Evolutionary conservation across 768 basidiomycete species (phyloP), one percentile per base, ranked within the genome.

Genomic region (Galerina marginata): DNA sequence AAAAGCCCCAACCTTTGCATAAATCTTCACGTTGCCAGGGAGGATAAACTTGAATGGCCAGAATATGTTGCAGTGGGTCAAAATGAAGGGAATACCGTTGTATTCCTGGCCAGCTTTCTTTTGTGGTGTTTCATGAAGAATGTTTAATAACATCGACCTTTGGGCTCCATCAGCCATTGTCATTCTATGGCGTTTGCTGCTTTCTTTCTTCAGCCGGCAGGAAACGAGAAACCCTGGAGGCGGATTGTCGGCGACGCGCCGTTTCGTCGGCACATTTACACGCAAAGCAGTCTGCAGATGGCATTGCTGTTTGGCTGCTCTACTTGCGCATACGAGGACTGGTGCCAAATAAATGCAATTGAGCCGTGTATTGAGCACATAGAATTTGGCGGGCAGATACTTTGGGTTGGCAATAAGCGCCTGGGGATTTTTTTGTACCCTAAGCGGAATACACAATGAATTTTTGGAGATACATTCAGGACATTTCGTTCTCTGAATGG

Each of bases 321-420:
- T 15, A 7, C 37, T 9, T 23, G 37, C 11, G 45, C 56, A 1
- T 66, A 66, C 42, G n/a, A 44, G 26, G 54, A 15, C 6, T 66
- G 60, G 59, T 56, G 45, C 16, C 49, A 50, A 9, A n/a, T 48
- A 15, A 51, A 52, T 45, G 40, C 47, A 9, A 43, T 52, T 1
- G 44, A 54, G 12, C 54, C 60, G 15, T n/a, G 42, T 38, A 37
- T 66, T 12, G 57, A 66, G 33, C 23, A 51, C 3, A 53, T 63
- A 12, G 61, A 39, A 9, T 49, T 40, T 10, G 60, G 37, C 9
- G 62, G 43, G 15, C 26, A 37, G 23, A 14, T 66, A 37, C 43
- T 63, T 25, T 66, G 65, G 65, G 56, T 66, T 37, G 62, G 59
- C 16, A 42, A 48, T n/a, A 58, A 58, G 40, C 53, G 43, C 7